These are phyloP conservation scores for Claviceps paspali DNA, from an alignment of 2,329 filamentous ascomycete species.

Conservation along the genomic window DNA sequence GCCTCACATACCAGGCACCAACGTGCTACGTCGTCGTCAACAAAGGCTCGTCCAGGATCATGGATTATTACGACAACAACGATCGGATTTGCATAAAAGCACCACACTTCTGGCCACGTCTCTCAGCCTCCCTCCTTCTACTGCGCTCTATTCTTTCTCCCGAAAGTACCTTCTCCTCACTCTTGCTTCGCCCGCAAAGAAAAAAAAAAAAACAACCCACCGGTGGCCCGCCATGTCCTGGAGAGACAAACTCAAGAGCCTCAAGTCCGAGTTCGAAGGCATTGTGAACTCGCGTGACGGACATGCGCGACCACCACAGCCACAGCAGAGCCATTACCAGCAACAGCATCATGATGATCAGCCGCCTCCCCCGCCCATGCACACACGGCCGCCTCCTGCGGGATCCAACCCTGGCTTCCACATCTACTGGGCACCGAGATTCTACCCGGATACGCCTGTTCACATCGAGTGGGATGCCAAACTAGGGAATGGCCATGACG, in stretches of 20 bases:
- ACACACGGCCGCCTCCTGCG: constrained; percentile 7
- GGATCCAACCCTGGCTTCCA: constrained; percentile 5
- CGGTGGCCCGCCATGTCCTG: constrained; percentile 22
- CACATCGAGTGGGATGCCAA: constrained; percentile 38
- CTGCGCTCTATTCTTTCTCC: no score
- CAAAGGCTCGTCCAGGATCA: no score
- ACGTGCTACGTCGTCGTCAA: no score
- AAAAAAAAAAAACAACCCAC: no score
- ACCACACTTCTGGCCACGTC: no score
- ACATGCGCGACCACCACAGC: background rate
- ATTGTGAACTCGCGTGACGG: constrained; percentile 16
- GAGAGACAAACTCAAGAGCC: constrained; percentile 22
- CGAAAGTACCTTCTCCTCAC: no score
- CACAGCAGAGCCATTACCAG: constrained; percentile 1
- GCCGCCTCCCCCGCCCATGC: constrained; percentile 9
- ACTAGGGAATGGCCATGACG: constrained; percentile 37
- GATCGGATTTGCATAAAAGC: no score
- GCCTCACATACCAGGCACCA: no score
- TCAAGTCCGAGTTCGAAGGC: constrained; percentile 24
- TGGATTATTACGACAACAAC: no score
- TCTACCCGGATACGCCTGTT: constrained; percentile 30
- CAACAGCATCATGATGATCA: constrained; percentile 2
- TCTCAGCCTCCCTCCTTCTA: no score
- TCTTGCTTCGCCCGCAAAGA: no score
- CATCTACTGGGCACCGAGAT: constrained; percentile 37